Evolutionary conservation across 805 yeast species (phyloP).

Genomic region (Candida patagonica): DNA sequence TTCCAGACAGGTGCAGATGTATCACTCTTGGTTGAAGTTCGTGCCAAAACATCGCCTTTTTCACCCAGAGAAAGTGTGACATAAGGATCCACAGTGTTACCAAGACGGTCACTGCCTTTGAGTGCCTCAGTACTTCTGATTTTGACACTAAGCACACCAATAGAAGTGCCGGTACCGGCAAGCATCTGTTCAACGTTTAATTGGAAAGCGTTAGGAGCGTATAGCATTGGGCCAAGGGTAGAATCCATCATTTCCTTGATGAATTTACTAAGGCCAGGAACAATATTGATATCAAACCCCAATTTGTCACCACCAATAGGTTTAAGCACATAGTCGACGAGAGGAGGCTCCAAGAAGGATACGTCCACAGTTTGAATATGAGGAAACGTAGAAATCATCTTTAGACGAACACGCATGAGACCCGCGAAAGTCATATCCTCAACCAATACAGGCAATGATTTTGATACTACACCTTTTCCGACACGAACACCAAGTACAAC

Average conservation of each 20-base stretch:
- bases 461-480: constrained; percentile 60
- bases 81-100: constrained; percentile 87
- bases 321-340: constrained; percentile 73
- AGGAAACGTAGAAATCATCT: constrained; percentile 86
- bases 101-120: constrained; percentile 57
- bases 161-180: constrained; percentile 67
- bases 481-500: constrained; percentile 65
- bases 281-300: constrained; percentile 75
- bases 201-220: constrained; percentile 88
- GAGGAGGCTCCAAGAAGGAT: constrained; percentile 77
- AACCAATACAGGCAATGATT: constrained; percentile 65
- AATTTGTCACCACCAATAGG: constrained; percentile 76
- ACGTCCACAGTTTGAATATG: constrained; percentile 87
- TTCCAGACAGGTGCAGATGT: constrained; percentile 76
- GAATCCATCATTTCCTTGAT: constrained; percentile 79
- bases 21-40: constrained; percentile 59
- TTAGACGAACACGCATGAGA: constrained; percentile 67
- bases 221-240: constrained; percentile 80
- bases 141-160: constrained; percentile 74
- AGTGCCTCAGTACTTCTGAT: constrained; percentile 59
- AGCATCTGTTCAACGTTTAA: constrained; percentile 83
- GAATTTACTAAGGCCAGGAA: constrained; percentile 81
- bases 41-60: constrained; percentile 42
- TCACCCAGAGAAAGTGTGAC: constrained; percentile 58
- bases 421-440: constrained; percentile 73